Percentiles rank a stretch among this genome's conserved stretches.
Conservation (phyloP, 805 yeast genomes). For the Helenozyma baotianmanensis region DNA sequence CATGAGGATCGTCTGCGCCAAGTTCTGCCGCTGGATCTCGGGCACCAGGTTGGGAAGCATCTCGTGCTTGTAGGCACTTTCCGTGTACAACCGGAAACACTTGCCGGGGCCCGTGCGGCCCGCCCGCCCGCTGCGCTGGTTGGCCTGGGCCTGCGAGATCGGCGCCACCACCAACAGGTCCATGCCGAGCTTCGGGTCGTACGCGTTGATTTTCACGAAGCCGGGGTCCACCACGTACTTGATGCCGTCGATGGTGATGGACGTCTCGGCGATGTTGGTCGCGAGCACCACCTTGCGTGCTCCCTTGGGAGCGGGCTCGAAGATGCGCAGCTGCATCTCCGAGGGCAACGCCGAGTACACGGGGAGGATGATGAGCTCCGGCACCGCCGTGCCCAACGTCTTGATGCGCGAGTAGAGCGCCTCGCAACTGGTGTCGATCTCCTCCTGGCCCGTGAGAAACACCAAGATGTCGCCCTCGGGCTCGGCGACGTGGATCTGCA, state of each 20-base stretch:
- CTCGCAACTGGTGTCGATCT: slow-evolving; percentile 86
- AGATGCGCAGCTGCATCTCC: slow-evolving; percentile 82
- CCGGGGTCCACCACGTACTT: slow-evolving; percentile 93
- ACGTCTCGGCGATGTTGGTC: slow-evolving; percentile 95
- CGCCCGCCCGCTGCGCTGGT: slow-evolving; percentile 94
- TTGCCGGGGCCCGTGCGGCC: slow-evolving; percentile 97
- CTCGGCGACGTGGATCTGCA: slow-evolving; percentile 81
- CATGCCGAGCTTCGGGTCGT: slow-evolving; percentile 86
- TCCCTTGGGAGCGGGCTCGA: slow-evolving; percentile 81
- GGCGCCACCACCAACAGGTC: slow-evolving; percentile 80
- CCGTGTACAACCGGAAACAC: slow-evolving; percentile 88
- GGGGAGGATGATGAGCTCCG: slow-evolving; percentile 74
- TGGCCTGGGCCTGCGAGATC: slow-evolving; percentile 92
- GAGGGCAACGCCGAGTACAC: slow-evolving; percentile 90
- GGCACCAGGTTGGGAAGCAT: slow-evolving; percentile 80
- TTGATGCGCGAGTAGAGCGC: slow-evolving; percentile 61
- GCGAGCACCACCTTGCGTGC: slow-evolving; percentile 89
- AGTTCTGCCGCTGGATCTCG: slow-evolving; percentile 85
- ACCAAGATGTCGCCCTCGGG: slow-evolving; percentile 77
- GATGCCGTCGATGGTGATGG: slow-evolving; percentile 92
- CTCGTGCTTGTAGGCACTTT: slow-evolving; percentile 70
- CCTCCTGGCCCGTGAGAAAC: slow-evolving; percentile 89
- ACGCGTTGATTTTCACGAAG: slow-evolving; percentile 83
- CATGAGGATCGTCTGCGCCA: slow-evolving; percentile 77
- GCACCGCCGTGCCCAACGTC: slow-evolving; percentile 53